A percentile compares a stretch with the other conserved stretches of the same genome.
Conservation (phyloP, 2,329 filamentous ascomycete genomes). For the Talaromyces sp. region DNA sequence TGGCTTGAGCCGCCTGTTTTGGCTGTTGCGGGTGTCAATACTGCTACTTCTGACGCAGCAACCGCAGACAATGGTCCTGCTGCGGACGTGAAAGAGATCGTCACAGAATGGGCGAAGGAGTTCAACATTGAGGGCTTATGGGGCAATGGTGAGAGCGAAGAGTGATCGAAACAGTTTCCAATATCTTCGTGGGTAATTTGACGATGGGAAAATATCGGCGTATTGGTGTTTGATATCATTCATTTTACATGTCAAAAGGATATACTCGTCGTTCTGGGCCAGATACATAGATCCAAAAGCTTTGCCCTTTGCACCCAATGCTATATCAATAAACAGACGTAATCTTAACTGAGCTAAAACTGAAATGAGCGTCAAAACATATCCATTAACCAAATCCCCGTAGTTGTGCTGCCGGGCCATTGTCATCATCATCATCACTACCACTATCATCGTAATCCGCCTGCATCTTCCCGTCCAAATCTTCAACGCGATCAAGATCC, state of each 20-base stretch:
- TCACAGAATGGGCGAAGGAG: conserved; percentile 88
- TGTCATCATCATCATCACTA: conserved; percentile 18
- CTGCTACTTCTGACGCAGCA: conserved; percentile 23
- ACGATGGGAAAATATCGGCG: conserved; percentile 4
- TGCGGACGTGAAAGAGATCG: conserved; percentile 76
- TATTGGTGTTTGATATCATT: conserved; percentile 1
- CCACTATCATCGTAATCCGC: conserved; percentile 15
- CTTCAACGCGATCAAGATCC: conserved; percentile 38
- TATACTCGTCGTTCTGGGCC: conserved; percentile 1
- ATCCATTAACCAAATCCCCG: conserved; percentile 16
- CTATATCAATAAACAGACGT: neutral
- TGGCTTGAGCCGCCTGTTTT: conserved; percentile 77
- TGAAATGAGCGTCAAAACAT: neutral
- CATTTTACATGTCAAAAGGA: conserved; percentile 3
- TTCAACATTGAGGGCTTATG: conserved; percentile 93
- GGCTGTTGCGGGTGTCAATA: conserved; percentile 55
- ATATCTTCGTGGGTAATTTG: neutral
- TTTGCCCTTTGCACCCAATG: neutral
- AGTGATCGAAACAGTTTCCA: conserved; percentile 24
- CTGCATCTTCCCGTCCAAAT: conserved; percentile 30
- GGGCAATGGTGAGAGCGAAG: conserved; percentile 59
- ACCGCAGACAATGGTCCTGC: conserved; percentile 21
- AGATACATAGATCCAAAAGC: conserved; percentile 3
- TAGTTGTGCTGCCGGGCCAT: conserved; percentile 19
- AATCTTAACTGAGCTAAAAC: neutral